Base-by-base conservation (phyloP, 1,139 yeast genomes). In the Arxiozyma bovina region DNA sequence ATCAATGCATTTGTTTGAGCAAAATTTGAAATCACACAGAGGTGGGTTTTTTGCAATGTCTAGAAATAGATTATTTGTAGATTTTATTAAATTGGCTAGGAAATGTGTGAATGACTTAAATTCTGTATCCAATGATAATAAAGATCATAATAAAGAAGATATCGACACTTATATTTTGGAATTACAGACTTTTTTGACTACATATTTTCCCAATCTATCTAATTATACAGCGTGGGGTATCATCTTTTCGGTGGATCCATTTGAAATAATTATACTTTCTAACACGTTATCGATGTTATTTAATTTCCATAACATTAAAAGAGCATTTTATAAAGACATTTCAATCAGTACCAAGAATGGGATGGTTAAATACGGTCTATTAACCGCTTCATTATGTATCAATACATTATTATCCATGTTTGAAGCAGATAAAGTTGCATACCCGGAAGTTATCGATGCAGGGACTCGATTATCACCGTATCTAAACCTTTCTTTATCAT, bases 231-330 rank as follows among this genome's bases (percentile, higher is more conserved):
- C 49, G 21, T 43, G 44, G 23, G 55, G 55, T 5, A 49, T 45
- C 41, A 42, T 52, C n/a, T 38, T 38, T 15, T 43, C 50, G 2
- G 53, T 59, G 20, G 62, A 62, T 52, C 50, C 57, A 43, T 61
- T 61, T 47, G 62, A 59, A 40, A 53, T 58, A 22, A 51, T 58
- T 12, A 53, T 60, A 3, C 44, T 62, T 18, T 53, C 57, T 7
- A 57, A 63, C 11, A 27, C 54, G 8, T 50, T 62, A 9, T 58
- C 60, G 15, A 60, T 62, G 60, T 34, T 62, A 34, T 46, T 57
- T 23, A 60, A 60, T 49, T 53, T 60, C 20, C 55, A 54, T 48
- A 57, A 59, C 47, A 54, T 62, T 27, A 50, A 55, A 27, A 55
- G 59, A 21, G 50, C 51, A 41, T 52, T 57, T 17, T 49, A 52